A percentile compares a stretch with the other conserved stretches of the same genome.
phyloP scores from a whole-genome alignment of 1,139 yeast genomes.

The Lodderomyces beijingensis region DNA sequence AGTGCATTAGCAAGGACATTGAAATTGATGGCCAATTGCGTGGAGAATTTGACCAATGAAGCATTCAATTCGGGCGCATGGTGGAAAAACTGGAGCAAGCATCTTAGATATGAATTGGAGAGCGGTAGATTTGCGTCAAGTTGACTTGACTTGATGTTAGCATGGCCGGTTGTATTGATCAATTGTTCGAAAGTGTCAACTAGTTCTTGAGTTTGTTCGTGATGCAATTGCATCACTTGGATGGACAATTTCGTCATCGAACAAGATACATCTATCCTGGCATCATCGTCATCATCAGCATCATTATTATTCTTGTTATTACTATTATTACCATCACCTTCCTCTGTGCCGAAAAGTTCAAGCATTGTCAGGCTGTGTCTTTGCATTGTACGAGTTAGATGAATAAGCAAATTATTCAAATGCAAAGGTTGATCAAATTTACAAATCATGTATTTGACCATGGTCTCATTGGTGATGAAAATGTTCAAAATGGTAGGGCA shows the following conservation, averaged over 20 bases:
- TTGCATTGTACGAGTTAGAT: not conserved
- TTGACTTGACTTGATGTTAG: slow-evolving; percentile 3
- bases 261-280: too few relatives aligned
- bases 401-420: not conserved
- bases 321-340: too few relatives aligned
- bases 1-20: slow-evolving; percentile 9
- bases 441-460: slow-evolving; percentile 1
- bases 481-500: not conserved
- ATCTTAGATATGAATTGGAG: slow-evolving; percentile 6
- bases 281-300: too few relatives aligned
- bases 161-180: too few relatives aligned
- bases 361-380: not conserved
- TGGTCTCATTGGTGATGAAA: not conserved
- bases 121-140: slow-evolving; percentile 3
- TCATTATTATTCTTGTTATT: too few relatives aligned
- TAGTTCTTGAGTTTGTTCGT: too few relatives aligned
- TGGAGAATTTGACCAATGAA: slow-evolving; percentile 6
- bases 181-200: too few relatives aligned
- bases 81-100: slow-evolving; percentile 9
- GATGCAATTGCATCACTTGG: too few relatives aligned
- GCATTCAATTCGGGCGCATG: slow-evolving; percentile 9
- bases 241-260: too few relatives aligned
- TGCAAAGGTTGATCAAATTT: not conserved
- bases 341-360: not conserved
- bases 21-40: slow-evolving; percentile 9